These are phyloP conservation scores for Protomyces lactucae-debilis DNA, from an alignment of 1,139 yeast species.

Conservation along the genomic window DNA sequence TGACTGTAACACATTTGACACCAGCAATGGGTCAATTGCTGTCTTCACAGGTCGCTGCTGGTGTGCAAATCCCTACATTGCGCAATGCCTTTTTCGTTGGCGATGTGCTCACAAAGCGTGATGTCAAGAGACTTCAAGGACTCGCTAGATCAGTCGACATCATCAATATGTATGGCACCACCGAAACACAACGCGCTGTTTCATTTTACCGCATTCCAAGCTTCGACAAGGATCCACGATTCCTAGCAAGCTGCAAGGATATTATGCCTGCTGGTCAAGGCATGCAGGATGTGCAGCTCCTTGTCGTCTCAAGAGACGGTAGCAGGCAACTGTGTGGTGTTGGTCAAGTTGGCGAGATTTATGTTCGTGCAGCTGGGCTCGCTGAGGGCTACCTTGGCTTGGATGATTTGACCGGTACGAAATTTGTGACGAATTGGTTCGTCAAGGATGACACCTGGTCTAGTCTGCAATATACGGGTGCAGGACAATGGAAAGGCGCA, in stretches of 20 bases:
- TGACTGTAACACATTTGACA: slow-evolving; percentile 93
- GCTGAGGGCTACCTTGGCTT: slow-evolving; percentile 93
- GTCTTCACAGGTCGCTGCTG: slow-evolving; percentile 89
- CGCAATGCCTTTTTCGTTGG: slow-evolving; percentile 99
- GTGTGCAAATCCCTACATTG: slow-evolving; percentile 61
- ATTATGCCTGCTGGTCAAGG: slow-evolving; percentile 98
- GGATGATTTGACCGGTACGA: slow-evolving; percentile 80
- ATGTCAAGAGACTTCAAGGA: slow-evolving; percentile 84
- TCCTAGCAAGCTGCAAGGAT: slow-evolving; percentile 80
- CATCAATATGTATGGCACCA: slow-evolving; percentile 98
- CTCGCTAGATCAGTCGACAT: slow-evolving; percentile 84
- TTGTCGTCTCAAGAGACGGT: slow-evolving; percentile 88
- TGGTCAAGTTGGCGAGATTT: slow-evolving; percentile 97
- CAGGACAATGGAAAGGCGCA: slow-evolving; percentile 69
- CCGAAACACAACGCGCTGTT: slow-evolving; percentile 97
- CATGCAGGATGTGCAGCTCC: slow-evolving; percentile 87
- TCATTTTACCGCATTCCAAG: slow-evolving; percentile 86
- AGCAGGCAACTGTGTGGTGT: slow-evolving; percentile 89
- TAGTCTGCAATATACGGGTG: slow-evolving; percentile 29
- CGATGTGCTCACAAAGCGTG: slow-evolving; percentile 93
- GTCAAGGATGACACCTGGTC: slow-evolving; percentile 46
- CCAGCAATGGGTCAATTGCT: slow-evolving; percentile 99
- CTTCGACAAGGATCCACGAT: slow-evolving; percentile 60
- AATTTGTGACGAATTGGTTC: slow-evolving; percentile 89
- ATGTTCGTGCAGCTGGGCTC: slow-evolving; percentile 95